Evolutionary conservation across 306 rosid genomes (phyloP).

Genomic region (Castanopsis chinensis): DNA sequence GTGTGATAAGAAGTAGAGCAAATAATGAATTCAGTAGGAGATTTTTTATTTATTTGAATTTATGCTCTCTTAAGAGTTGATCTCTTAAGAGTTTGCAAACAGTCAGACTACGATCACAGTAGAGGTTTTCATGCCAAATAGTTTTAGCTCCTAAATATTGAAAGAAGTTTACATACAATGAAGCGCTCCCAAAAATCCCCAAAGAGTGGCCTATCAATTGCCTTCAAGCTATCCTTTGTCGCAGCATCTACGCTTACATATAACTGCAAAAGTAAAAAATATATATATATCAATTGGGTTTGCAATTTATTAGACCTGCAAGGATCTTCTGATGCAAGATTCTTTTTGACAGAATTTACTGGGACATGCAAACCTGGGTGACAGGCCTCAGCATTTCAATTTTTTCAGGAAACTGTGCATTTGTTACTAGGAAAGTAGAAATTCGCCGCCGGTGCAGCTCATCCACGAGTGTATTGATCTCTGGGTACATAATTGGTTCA

Average conservation of each 20-base stretch:
- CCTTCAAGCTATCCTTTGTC: conserved; percentile 90
- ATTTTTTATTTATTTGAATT: background rate
- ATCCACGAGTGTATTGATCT: conserved; percentile 82
- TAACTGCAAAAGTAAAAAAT: conserved; percentile 57
- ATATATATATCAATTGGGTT: conserved; percentile 5
- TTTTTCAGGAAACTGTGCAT: conserved; percentile 97
- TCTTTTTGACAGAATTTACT: background rate
- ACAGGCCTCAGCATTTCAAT: conserved; percentile 67
- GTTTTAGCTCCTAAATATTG: background rate
- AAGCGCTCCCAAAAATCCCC: conserved; percentile 99
- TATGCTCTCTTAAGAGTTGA: background rate
- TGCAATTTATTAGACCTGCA: background rate
- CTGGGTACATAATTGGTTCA: conserved; percentile 98
- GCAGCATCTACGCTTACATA: conserved; percentile 98
- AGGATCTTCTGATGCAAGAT: conserved; percentile 9
- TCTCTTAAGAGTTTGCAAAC: background rate
- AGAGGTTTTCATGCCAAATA: background rate
- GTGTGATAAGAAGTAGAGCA: background rate
- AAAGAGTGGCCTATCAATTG: conserved; percentile 96
- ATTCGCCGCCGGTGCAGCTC: conserved; percentile 81
- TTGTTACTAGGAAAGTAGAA: conserved; percentile 93
- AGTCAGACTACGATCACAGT: background rate
- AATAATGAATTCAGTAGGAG: background rate
- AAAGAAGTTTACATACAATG: conserved; percentile 53
- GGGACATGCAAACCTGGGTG: conserved; percentile 63